Conservation (phyloP, 1,284 basidiomycete species). For the Vanrija sp. region DNA sequence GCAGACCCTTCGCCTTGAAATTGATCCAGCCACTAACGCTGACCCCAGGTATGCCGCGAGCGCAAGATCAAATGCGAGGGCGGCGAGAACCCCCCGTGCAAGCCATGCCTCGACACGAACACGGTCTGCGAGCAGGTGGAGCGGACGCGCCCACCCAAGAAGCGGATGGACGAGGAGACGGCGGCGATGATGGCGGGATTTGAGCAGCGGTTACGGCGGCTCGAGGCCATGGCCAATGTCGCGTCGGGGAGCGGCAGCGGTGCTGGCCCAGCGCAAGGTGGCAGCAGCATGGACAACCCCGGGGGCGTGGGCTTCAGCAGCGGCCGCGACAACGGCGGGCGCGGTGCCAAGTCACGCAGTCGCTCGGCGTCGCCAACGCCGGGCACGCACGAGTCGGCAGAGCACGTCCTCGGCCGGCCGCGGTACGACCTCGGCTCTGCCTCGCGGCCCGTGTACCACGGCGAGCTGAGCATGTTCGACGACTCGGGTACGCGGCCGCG, state of each 20-base stretch:
- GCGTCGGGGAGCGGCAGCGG: not conserved
- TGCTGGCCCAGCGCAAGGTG: not conserved
- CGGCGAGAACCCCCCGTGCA: constrained; percentile 4
- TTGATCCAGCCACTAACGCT: no score
- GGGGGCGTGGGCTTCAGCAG: not conserved
- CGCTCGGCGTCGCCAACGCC: not conserved
- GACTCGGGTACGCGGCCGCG: not conserved
- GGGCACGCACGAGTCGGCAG: not conserved
- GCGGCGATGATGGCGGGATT: not conserved
- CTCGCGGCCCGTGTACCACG: constrained; percentile 4
- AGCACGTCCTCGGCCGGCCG: not conserved
- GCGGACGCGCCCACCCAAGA: not conserved
- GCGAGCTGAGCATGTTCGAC: constrained; percentile 8
- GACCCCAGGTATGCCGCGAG: constrained; percentile 2
- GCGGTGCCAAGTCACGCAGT: not conserved
- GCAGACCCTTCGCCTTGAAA: no score
- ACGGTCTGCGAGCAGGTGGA: constrained; percentile 8
- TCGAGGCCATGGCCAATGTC: not conserved
- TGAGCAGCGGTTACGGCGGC: constrained; percentile 2
- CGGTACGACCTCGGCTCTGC: constrained; percentile 4
- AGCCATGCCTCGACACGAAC: constrained; percentile 5
- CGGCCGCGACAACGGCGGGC: not conserved
- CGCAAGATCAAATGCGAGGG: constrained; percentile 12
- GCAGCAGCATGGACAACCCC: not conserved
- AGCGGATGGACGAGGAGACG: not conserved